These are phyloP conservation scores for Gnomoniopsis smithogilvyi DNA, from an alignment of 2,329 filamentous ascomycete genomes.

Conservation along the genomic window DNA sequence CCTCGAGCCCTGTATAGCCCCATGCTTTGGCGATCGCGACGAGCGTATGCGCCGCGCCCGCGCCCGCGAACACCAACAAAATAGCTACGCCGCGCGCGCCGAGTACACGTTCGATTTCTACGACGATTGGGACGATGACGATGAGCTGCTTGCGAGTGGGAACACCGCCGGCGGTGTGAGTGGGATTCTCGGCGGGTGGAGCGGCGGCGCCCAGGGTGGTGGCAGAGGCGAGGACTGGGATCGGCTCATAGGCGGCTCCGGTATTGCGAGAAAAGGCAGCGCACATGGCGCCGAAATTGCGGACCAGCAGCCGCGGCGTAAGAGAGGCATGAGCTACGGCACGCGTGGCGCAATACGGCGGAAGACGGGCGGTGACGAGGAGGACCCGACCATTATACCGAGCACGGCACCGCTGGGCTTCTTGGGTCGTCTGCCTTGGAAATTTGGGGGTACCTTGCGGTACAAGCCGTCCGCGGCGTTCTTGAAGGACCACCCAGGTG, in stretches of 20 bases:
- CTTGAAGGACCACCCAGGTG: constrained; percentile 78
- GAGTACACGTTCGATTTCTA: constrained; percentile 96
- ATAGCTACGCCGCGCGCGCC: constrained; percentile 52
- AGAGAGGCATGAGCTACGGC: constrained; percentile 87
- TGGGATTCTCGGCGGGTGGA: constrained; percentile 68
- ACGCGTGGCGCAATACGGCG: constrained; percentile 52
- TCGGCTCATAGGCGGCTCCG: constrained; percentile 70
- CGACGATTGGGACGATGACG: constrained; percentile 78
- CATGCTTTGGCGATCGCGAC: constrained; percentile 69
- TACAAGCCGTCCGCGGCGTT: constrained; percentile 92
- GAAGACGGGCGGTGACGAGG: constrained; percentile 43
- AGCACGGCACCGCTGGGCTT: constrained; percentile 85
- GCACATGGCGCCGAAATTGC: constrained; percentile 40
- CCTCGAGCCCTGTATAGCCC: constrained; percentile 68
- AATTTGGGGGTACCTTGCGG: constrained; percentile 74
- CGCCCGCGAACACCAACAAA: constrained; percentile 52
- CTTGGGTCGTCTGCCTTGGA: constrained; percentile 78
- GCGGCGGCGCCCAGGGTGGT: not conserved
- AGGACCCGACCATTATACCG: constrained; percentile 88
- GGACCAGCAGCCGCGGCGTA: constrained; percentile 69
- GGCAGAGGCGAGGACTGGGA: constrained; percentile 71
- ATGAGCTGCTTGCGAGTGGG: constrained; percentile 27
- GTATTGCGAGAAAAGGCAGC: constrained; percentile 25
- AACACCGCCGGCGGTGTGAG: constrained; percentile 36
- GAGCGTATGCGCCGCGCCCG: constrained; percentile 68